Conservation (phyloP, 2,329 filamentous ascomycete species). For the Phaeosphaeriaceae sp. region DNA sequence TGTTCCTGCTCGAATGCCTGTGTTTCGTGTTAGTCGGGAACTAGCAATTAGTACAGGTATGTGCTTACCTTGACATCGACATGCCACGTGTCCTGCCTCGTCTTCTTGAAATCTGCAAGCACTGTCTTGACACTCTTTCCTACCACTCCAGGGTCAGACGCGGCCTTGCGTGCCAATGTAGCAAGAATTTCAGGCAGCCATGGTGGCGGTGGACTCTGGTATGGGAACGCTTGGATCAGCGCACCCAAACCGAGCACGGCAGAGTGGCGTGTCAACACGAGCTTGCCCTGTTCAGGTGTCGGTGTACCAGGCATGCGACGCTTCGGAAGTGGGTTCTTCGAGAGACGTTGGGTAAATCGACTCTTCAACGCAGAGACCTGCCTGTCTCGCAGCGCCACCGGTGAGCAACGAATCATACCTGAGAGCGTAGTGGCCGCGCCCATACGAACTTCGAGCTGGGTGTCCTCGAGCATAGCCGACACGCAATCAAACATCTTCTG, state of each 20-base stretch:
- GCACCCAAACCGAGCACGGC: constrained; percentile 91
- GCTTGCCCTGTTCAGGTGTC: constrained; percentile 74
- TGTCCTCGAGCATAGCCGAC: constrained; percentile 91
- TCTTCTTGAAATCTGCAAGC: constrained; percentile 98
- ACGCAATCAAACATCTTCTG: constrained; percentile 87
- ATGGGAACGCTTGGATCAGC: constrained; percentile 94
- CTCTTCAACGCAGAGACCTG: constrained; percentile 78
- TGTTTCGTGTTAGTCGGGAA: constrained; percentile 10
- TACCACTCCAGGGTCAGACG: constrained; percentile 87
- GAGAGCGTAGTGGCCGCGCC: constrained; percentile 92
- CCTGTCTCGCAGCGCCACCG: constrained; percentile 76
- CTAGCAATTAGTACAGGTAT: neutral
- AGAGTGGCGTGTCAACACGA: constrained; percentile 84
- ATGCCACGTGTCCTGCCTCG: constrained; percentile 96
- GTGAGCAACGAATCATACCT: constrained; percentile 97
- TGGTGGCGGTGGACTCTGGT: constrained; percentile 85
- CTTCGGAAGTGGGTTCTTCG: constrained; percentile 87
- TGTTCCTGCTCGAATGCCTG: constrained; percentile 88
- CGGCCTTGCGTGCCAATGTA: constrained; percentile 81
- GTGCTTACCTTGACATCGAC: constrained; percentile 90
- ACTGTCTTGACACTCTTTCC: constrained; percentile 95
- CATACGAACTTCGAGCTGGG: constrained; percentile 91
- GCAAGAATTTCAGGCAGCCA: constrained; percentile 97
- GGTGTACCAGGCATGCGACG: constrained; percentile 66
- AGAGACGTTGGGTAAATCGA: constrained; percentile 80